Evolutionary conservation across 2,329 filamentous ascomycete genomes (phyloP), one percentile per base, ranked within the genome.

Genomic region (Raffaelea albimanens): DNA sequence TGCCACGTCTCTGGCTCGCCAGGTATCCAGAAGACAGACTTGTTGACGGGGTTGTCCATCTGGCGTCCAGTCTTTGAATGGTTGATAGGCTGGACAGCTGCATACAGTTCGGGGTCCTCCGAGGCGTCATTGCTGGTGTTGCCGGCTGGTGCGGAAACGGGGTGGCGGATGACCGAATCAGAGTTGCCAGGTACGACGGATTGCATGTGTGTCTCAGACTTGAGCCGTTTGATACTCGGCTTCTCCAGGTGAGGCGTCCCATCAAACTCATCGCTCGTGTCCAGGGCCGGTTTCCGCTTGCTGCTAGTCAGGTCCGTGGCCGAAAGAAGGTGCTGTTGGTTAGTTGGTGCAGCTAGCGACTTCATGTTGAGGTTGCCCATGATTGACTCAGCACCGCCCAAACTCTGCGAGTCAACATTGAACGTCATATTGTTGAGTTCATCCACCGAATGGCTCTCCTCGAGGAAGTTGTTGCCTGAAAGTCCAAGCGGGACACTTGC

Each of bases 1-100:
- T 83, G 80, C 70, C 78, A 80, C 1, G 75, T 80, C 19, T 58
- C 64, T 47, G 65, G 66, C 53, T 82, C 72, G 40, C 68, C 66
- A 3, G 65, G 63, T 42, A 73, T 70, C 80, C 80, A 83, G 56
- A 75, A 83, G 1, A 68, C 67, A 7, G 66, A 68, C 53, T 82
- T 80, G 53, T 70, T 67, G 13, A 80, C 70, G 4, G 75, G 73
- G 19, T 67, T 64, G 54, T 82, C 76, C 38, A 82, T 76, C 53
- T 76, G 74, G 21, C 78, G 71, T n/a, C 68, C 69, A 0, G 75
- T 77, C 25, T 69, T 65, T 19, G 68, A 67, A 46, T 68, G 70
- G 44, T 60, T 61, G 43, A 78, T 66, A 20, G 70, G 69, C 19
- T 76, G 72, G 3, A 81, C 62, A 23, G 67, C 64, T 2, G 67